These are phyloP conservation scores for Geotrichum australiense DNA, from an alignment of 1,139 yeast genomes.

Conservation along the genomic window DNA sequence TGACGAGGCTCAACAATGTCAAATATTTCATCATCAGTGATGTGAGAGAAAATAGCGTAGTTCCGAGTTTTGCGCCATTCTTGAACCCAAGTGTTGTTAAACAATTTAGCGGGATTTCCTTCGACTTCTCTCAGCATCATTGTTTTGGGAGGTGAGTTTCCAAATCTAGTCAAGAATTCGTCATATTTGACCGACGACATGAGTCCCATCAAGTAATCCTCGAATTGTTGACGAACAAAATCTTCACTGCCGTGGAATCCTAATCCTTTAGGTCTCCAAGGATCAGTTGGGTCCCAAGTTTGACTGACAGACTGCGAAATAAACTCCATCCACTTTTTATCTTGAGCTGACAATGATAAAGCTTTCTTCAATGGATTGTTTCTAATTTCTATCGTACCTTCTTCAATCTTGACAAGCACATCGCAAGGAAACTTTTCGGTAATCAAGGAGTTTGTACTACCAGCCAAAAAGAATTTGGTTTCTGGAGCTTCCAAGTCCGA, in stretches of 20 bases:
- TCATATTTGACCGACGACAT: constrained; percentile 66
- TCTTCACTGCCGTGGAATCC: constrained; percentile 77
- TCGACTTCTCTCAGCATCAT: constrained; percentile 32
- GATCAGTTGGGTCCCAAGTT: constrained; percentile 41
- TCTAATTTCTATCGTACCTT: constrained; percentile 42
- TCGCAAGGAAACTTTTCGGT: constrained; percentile 54
- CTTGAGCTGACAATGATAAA: constrained; percentile 53
- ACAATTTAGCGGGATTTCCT: constrained; percentile 42
- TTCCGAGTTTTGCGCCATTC: constrained; percentile 64
- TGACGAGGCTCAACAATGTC: constrained; percentile 82
- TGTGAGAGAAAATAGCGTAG: constrained; percentile 58
- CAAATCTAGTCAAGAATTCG: constrained; percentile 44
- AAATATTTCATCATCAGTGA: constrained; percentile 83
- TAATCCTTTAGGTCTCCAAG: constrained; percentile 41
- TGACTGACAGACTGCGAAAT: constrained; percentile 37
- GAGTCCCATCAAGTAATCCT: constrained; percentile 76
- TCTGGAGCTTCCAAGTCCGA: constrained; percentile 57
- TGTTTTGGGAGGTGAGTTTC: constrained; percentile 34
- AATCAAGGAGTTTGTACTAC: constrained; percentile 80
- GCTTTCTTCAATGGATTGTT: constrained; percentile 39
- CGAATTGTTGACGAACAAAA: constrained; percentile 78
- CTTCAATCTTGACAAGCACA: constrained; percentile 44
- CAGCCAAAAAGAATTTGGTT: constrained; percentile 65
- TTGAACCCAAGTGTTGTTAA: constrained; percentile 50
- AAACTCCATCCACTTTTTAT: constrained; percentile 63